Percentiles rank a stretch among this genome's conserved stretches.
Conservation (phyloP, 176 grass and related monocot genomes). For the Stipa capillata region DNA sequence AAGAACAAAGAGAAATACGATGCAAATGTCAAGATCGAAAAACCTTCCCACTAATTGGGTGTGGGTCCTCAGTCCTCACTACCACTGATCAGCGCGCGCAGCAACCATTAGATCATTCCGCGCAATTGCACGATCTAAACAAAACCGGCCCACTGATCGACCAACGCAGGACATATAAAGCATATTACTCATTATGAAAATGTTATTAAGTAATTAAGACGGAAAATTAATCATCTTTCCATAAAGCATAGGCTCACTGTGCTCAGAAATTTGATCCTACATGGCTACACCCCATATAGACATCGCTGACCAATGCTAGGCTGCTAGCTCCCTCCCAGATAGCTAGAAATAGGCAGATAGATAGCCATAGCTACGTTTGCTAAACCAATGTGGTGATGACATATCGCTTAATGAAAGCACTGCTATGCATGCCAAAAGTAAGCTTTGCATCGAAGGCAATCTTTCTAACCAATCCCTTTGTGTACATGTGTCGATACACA, state of each 20-base stretch:
- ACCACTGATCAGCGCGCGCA: constrained; percentile 5
- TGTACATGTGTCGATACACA: neutral
- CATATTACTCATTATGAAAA: neutral
- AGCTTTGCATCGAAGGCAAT: neutral
- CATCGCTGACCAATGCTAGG: neutral
- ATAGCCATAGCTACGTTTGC: neutral
- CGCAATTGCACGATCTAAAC: neutral
- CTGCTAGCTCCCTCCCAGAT: neutral
- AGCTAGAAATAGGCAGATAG: neutral
- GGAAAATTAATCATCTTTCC: neutral
- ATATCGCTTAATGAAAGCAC: neutral
- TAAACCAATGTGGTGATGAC: neutral
- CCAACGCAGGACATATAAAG: neutral
- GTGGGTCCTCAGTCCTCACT: constrained; percentile 1
- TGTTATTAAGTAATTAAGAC: neutral
- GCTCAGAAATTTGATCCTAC: neutral
- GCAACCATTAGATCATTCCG: neutral
- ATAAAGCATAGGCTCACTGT: neutral
- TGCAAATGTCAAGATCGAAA: neutral
- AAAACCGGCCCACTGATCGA: neutral
- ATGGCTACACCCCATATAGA: neutral
- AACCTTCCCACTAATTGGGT: neutral
- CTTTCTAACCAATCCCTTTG: neutral
- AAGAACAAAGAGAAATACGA: neutral
- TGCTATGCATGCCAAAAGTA: neutral